phyloP scores from a whole-genome alignment of 2,329 filamentous ascomycete genomes.

The Aureobasidium sp. region DNA sequence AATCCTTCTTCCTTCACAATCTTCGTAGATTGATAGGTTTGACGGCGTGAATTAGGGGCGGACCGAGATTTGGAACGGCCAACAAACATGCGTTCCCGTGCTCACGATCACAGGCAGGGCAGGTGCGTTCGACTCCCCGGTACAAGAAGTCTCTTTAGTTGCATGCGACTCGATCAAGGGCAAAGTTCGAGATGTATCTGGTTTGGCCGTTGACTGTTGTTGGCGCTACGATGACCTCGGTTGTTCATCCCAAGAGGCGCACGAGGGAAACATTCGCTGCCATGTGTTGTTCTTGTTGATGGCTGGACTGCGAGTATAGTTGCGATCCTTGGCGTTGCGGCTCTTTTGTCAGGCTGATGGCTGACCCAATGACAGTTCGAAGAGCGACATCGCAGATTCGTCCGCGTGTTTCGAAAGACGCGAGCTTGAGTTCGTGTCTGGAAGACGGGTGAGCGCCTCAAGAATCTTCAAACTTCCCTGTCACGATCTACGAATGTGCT shows the following conservation, averaged over 20 bases:
- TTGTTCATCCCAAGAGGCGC: not conserved
- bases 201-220: not conserved
- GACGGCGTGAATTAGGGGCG: not conserved
- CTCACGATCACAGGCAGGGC: not conserved
- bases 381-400: not conserved
- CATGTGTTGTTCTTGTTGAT: not conserved
- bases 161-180: not conserved
- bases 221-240: not conserved
- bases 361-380: not conserved
- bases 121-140: not conserved
- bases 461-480: not conserved
- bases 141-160: not conserved
- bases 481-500: not conserved
- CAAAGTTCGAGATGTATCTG: not conserved
- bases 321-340: not conserved
- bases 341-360: not conserved
- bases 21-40: not conserved
- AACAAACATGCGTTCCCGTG: not conserved
- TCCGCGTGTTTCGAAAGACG: not conserved
- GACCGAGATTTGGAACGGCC: not conserved
- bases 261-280: not conserved
- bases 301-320: not conserved
- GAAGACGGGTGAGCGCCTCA: not conserved
- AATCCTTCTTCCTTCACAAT: not conserved
- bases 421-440: not conserved